Evolutionary conservation across 768 basidiomycete genomes (phyloP).

Genomic region (Brasilioporus rufonigricans): DNA sequence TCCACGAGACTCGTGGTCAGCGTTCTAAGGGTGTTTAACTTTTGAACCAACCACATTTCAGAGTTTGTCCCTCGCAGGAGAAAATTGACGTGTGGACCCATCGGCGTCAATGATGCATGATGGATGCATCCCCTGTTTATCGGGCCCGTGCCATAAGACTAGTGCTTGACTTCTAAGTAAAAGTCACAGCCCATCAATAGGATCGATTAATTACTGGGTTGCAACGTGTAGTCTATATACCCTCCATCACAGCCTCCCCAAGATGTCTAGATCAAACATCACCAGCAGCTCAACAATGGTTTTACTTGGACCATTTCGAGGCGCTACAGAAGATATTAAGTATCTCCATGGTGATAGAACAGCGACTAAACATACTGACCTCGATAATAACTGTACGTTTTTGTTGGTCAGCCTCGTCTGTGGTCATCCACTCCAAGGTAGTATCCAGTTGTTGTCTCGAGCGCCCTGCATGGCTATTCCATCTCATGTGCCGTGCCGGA

Average conservation of each 20-base stretch:
- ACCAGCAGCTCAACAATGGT: slow-evolving; percentile 76
- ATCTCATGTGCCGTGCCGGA: slow-evolving; percentile 37
- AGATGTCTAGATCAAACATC: neutral
- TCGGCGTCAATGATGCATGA: no score
- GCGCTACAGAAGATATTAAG: slow-evolving; percentile 46
- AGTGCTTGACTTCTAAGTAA: neutral
- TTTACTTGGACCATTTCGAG: slow-evolving; percentile 68
- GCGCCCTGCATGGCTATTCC: slow-evolving; percentile 30
- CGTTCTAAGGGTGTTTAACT: no score
- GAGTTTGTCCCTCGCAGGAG: no score
- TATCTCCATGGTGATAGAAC: no score
- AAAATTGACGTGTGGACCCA: no score
- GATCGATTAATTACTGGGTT: neutral
- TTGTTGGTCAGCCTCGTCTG: slow-evolving; percentile 36
- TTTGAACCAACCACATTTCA: no score
- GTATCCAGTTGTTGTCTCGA: slow-evolving; percentile 31
- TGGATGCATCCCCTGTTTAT: no score
- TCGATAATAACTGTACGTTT: slow-evolving; percentile 70
- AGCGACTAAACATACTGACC: slow-evolving; percentile 41
- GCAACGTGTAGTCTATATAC: slow-evolving; percentile 7
- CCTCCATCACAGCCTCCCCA: neutral
- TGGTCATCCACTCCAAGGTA: slow-evolving; percentile 46
- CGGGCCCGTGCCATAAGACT: no score
- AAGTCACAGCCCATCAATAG: no score
- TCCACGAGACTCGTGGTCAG: no score